Evolutionary conservation across 2,329 filamentous ascomycete species (phyloP).

Genomic region (Penicillium sp.): DNA sequence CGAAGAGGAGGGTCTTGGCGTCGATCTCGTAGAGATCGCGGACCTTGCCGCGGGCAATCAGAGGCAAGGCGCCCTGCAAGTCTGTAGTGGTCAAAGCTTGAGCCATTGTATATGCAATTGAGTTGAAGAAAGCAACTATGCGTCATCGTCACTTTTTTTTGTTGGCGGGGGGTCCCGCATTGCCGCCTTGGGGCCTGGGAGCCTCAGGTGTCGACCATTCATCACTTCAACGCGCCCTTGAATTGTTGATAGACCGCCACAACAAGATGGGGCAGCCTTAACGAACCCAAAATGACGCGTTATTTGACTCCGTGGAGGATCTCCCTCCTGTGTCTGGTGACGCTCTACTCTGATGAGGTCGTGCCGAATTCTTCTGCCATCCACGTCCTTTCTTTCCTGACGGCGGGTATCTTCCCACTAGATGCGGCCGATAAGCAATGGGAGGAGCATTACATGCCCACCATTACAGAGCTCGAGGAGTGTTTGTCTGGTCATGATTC

Average conservation of each 20-base stretch:
- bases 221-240: constrained; percentile 13
- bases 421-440: constrained; percentile 34
- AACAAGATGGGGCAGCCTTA: constrained; percentile 16
- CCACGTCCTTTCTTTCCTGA: constrained; percentile 76
- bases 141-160: constrained; percentile 23
- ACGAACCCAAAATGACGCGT: constrained; percentile 62
- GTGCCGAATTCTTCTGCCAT: constrained; percentile 72
- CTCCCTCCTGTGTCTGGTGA: constrained; percentile 75
- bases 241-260: constrained; percentile 1
- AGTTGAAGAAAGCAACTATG: constrained; percentile 10
- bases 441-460: constrained; percentile 35
- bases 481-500: constrained; percentile 49
- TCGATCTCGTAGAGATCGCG: constrained; percentile 78
- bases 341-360: constrained; percentile 74
- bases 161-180: constrained; percentile 22
- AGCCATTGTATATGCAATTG: constrained; percentile 33
- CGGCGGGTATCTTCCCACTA: constrained; percentile 64
- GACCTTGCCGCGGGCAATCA: constrained; percentile 70
- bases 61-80: constrained; percentile 47
- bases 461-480: constrained; percentile 52
- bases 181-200: constrained; percentile 11
- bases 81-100: constrained; percentile 45
- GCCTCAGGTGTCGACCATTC: constrained; percentile 24
- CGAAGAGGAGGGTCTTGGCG: constrained; percentile 72
- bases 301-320: constrained; percentile 90